These are phyloP conservation scores for Eucalyptus curtisii DNA, from an alignment of 345 rosid species.

Conservation along the genomic window DNA sequence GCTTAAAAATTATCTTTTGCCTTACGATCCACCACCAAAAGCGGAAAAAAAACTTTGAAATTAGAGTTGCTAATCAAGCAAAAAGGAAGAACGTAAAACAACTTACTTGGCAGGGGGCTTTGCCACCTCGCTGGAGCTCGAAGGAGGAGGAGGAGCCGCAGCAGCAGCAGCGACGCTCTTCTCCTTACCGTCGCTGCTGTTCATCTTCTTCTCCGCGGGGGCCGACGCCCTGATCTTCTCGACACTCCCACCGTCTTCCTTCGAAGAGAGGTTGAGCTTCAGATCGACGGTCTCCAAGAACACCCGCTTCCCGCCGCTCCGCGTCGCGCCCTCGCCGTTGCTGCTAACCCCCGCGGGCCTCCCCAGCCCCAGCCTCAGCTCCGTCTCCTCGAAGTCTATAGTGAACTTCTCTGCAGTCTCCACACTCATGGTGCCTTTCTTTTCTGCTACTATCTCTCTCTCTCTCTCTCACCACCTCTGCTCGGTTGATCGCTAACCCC, in stretches of 20 bases:
- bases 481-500: background rate
- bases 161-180: background rate
- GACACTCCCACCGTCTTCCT: background rate
- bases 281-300: slow-evolving; percentile 55
- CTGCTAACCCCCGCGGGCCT: background rate
- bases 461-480: background rate
- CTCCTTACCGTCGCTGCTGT: slow-evolving; percentile 15
- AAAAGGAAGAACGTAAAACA: background rate
- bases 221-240: slow-evolving; percentile 6
- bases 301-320: slow-evolving; percentile 47
- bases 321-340: slow-evolving; percentile 8
- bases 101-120: slow-evolving; percentile 65
- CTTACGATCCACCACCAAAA: background rate
- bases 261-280: slow-evolving; percentile 58
- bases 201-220: background rate
- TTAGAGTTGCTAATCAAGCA: background rate
- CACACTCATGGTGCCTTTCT: background rate
- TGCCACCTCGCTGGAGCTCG: slow-evolving; percentile 4
- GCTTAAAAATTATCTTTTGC: background rate
- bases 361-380: slow-evolving; percentile 73
- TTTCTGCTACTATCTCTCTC: background rate
- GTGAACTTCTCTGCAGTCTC: slow-evolving; percentile 9
- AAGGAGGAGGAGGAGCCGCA: background rate
- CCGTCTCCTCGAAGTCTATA: slow-evolving; percentile 88
- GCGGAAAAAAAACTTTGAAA: too few species aligned